Conservation (phyloP, 805 yeast genomes). For the Torulaspora franciscae region DNA sequence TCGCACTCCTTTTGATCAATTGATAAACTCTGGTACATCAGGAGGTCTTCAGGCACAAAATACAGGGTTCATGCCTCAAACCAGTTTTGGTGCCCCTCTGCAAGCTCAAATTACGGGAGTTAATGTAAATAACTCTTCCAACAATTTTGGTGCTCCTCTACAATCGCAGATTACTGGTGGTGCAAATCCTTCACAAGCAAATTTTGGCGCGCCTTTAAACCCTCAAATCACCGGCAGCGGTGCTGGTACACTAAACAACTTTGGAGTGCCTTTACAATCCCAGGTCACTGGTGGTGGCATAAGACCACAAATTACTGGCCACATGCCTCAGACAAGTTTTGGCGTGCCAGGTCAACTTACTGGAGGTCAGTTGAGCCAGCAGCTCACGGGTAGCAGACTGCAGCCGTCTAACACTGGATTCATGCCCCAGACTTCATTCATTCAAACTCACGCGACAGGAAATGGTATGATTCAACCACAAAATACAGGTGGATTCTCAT, state of each 20-base stretch:
- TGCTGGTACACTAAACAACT: conserved; percentile 19
- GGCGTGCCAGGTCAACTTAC: conserved; percentile 35
- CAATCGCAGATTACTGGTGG: conserved; percentile 25
- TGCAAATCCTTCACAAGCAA: background rate
- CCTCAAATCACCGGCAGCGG: conserved; percentile 21
- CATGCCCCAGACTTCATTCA: conserved; percentile 38
- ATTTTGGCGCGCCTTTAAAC: conserved; percentile 19
- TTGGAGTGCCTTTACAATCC: conserved; percentile 28
- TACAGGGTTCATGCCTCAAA: conserved; percentile 38
- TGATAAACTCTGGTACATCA: conserved; percentile 24
- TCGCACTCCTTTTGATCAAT: conserved; percentile 41
- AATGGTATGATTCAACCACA: conserved; percentile 35
- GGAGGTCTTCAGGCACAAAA: conserved; percentile 35
- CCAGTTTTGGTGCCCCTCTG: conserved; percentile 32
- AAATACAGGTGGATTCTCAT: conserved; percentile 41
- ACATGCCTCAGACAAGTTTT: conserved; percentile 36
- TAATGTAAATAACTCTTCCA: background rate
- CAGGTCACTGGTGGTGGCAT: conserved; percentile 17
- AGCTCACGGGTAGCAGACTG: conserved; percentile 31
- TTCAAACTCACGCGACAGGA: conserved; percentile 27
- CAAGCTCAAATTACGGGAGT: conserved; percentile 25
- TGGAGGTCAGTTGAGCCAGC: conserved; percentile 32
- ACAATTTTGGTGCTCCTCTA: conserved; percentile 13
- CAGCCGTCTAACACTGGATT: conserved; percentile 42
- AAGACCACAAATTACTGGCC: conserved; percentile 19